Evolutionary conservation across 139 green algal species (phyloP), one percentile per base, ranked within the genome.

Genomic region (Zygnema circumcarinatum): DNA sequence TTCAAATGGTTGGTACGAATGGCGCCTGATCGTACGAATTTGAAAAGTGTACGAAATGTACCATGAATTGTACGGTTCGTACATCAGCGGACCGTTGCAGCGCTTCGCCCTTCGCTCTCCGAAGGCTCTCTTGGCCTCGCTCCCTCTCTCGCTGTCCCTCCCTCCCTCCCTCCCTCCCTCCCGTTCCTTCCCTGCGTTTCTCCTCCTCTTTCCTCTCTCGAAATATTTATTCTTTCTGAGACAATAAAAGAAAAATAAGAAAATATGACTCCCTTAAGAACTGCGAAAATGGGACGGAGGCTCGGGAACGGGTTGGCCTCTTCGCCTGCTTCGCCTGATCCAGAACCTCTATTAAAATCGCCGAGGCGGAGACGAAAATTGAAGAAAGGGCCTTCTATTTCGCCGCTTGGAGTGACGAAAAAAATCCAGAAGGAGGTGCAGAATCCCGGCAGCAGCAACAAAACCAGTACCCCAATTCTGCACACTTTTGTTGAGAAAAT

Each of bases 401-500:
- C n/a, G n/a, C n/a, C n/a, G n/a, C n/a, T n/a, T n/a, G n/a, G n/a
- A n/a, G n/a, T n/a, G n/a, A n/a, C n/a, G n/a, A n/a, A n/a, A n/a
- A n/a, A 62, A 16, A 62, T 25, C 47, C 47, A 62, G 16, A 62
- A 62, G 16, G 47, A 62, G 47, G 47, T 62, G n/a, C n/a, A n/a
- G n/a, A n/a, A n/a, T n/a, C n/a, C n/a, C 47, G 47, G 47, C 47
- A 62, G 7, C 16, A 16, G 47, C 47, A 62, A 62, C 7, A 62
- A 62, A 16, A 2, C 39, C 81, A 85, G 32, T n/a, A 87, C 39
- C n/a, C 25, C 81, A 39, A 67, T 87, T 76, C 39, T 74, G 22
- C 2, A 29, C 1, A 38, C 40, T n/a, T 88, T 54, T 52, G 33
- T 68, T 11, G n/a, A 89, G 29, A 89, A 72, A 52, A 68, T 88